Evolutionary conservation across 352 stramenopile species (phyloP).

Genomic region (Pythium grandisporangium): DNA sequence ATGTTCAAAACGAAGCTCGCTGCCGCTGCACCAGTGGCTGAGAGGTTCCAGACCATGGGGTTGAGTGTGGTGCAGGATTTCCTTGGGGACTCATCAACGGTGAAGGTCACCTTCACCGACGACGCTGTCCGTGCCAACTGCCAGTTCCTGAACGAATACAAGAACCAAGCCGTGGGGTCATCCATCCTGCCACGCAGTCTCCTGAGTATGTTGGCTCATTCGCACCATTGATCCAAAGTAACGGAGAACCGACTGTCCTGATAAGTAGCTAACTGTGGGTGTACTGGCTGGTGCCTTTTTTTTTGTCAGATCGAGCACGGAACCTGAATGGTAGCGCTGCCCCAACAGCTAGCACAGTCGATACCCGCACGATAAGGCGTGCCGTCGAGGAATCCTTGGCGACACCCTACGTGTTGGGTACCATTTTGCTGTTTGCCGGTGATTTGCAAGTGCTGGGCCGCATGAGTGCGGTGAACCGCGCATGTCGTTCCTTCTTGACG

Average conservation of each 20-base stretch:
- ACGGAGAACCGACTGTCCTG: too few species aligned
- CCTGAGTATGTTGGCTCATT: conserved; percentile 27
- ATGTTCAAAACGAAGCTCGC: conserved; percentile 73
- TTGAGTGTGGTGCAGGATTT: conserved; percentile 66
- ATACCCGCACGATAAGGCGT: too few species aligned
- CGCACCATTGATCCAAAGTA: too few species aligned
- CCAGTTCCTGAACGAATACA: conserved; percentile 55
- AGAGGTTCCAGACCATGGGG: conserved; percentile 67
- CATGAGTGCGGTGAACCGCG: conserved; percentile 43
- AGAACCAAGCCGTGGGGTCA: conserved; percentile 12
- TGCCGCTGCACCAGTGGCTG: conserved; percentile 56
- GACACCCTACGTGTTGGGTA: conserved; percentile 62
- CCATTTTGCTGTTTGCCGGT: conserved; percentile 60
- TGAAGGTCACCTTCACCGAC: conserved; percentile 47
- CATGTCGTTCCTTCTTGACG: conserved; percentile 46
- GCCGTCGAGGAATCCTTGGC: conserved; percentile 38
- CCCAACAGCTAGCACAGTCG: too few species aligned
- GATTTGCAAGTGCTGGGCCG: conserved; percentile 33
- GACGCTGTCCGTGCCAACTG: conserved; percentile 27
- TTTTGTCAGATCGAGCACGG: too few species aligned
- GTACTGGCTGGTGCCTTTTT: too few species aligned
- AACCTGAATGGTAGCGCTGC: too few species aligned
- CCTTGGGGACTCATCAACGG: conserved; percentile 40
- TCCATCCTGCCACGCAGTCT: conserved; percentile 26
- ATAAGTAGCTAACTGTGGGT: too few species aligned